Percentiles rank a stretch among this genome's conserved stretches.
Evolutionary conservation across 148 eudicot species (phyloP).

Genomic region (Camellia japonica): DNA sequence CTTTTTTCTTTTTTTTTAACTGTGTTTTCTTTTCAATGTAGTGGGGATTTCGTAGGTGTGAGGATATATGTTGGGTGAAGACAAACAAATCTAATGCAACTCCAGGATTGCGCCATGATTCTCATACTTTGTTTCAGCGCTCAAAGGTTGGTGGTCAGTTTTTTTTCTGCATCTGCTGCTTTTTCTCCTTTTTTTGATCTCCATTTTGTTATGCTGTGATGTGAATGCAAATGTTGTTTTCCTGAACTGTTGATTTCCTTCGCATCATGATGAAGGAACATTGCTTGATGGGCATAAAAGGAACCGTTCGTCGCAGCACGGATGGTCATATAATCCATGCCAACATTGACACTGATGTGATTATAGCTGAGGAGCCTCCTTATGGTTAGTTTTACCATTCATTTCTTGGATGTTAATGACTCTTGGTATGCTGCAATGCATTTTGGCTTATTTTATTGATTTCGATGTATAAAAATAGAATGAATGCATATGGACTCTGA

Average conservation of each 20-base stretch:
- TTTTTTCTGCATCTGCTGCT: conserved; percentile 8
- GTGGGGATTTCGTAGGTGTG: conserved; percentile 99
- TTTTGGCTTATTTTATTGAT: neutral
- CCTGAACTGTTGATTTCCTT: conserved; percentile 8
- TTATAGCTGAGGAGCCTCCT: conserved; percentile 99
- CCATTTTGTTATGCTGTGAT: conserved; percentile 47
- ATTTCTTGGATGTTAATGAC: neutral
- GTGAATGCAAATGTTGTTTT: neutral
- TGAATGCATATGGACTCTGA: conserved; percentile 41
- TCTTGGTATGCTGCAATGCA: neutral
- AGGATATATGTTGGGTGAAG: conserved; percentile 99
- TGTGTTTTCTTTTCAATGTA: conserved; percentile 24
- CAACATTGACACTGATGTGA: conserved; percentile 95
- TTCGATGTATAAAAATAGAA: conserved; percentile 26
- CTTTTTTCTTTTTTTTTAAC: conserved; percentile 7
- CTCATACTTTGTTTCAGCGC: conserved; percentile 89
- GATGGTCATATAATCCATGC: conserved; percentile 99
- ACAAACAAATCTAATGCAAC: conserved; percentile 83
- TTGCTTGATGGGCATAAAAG: conserved; percentile 96
- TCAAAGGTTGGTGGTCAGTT: conserved; percentile 53
- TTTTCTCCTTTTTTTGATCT: conserved; percentile 21
- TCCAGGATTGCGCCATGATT: conserved; percentile 88
- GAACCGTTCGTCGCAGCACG: conserved; percentile 94
- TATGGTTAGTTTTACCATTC: conserved; percentile 49
- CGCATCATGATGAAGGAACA: conserved; percentile 64